These are phyloP conservation scores for Solanum appendiculatum DNA, from an alignment of 257 asterid species.

Conservation along the genomic window DNA sequence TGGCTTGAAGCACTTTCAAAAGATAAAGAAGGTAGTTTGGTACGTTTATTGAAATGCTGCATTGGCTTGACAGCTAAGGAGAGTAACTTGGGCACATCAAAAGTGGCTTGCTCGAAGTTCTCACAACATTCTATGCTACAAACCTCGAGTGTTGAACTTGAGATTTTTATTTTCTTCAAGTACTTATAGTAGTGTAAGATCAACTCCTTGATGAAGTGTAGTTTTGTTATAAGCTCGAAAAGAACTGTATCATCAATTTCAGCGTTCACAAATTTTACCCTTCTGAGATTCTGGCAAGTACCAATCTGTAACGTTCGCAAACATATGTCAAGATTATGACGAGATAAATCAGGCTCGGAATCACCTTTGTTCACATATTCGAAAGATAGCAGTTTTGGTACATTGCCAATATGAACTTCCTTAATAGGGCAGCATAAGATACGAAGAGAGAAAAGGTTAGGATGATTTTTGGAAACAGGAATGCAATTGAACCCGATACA, in stretches of 20 bases:
- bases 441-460: neutral
- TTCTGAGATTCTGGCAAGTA: neutral
- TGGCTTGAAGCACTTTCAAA: neutral
- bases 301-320: neutral
- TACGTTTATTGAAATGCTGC: too few species aligned
- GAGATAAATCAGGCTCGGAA: neutral
- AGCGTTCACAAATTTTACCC: neutral
- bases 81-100: neutral
- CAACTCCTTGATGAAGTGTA: neutral
- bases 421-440: neutral
- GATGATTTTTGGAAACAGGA: neutral
- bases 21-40: neutral
- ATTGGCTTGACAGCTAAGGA: neutral
- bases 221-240: neutral
- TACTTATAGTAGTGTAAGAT: neutral
- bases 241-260: neutral
- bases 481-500: neutral
- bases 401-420: neutral
- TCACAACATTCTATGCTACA: neutral
- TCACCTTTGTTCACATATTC: neutral
- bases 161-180: neutral
- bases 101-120: neutral
- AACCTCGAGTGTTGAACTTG: neutral
- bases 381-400: neutral
- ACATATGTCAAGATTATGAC: neutral